phyloP scores from a whole-genome alignment of 345 rosid species.

The Ricinus communis region DNA sequence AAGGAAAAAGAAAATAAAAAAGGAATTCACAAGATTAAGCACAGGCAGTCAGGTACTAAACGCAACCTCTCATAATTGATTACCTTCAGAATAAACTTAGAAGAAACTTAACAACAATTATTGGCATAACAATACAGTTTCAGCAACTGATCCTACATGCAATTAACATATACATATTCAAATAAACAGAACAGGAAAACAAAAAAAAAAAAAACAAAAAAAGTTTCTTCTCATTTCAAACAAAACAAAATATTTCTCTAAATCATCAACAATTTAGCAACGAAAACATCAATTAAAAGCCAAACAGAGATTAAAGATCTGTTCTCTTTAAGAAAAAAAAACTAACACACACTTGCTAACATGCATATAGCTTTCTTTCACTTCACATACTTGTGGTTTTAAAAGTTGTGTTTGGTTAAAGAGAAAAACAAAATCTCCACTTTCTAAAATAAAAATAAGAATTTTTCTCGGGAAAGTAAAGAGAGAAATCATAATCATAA shows the following conservation, averaged over 20 bases:
- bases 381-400: too few species aligned
- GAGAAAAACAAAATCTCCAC: background rate
- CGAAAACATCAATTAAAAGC: too few species aligned
- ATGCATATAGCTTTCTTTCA: too few species aligned
- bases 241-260: too few species aligned
- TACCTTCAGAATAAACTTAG: background rate
- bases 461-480: conserved; percentile 32
- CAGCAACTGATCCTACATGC: background rate
- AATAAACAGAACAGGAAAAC: too few species aligned
- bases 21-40: background rate
- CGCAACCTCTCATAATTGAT: background rate
- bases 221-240: too few species aligned
- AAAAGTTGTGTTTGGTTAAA: background rate
- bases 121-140: background rate
- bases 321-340: background rate
- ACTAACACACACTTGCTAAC: too few species aligned
- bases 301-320: background rate
- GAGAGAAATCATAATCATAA: conserved; percentile 10
- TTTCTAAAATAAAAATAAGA: too few species aligned
- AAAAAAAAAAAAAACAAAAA: too few species aligned
- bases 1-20: too few species aligned
- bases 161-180: background rate
- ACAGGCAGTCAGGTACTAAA: background rate
- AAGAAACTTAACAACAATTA: background rate
- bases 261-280: too few species aligned